Conservation (phyloP, 495 filamentous ascomycete genomes). For the Talaromyces nanjingensis region DNA sequence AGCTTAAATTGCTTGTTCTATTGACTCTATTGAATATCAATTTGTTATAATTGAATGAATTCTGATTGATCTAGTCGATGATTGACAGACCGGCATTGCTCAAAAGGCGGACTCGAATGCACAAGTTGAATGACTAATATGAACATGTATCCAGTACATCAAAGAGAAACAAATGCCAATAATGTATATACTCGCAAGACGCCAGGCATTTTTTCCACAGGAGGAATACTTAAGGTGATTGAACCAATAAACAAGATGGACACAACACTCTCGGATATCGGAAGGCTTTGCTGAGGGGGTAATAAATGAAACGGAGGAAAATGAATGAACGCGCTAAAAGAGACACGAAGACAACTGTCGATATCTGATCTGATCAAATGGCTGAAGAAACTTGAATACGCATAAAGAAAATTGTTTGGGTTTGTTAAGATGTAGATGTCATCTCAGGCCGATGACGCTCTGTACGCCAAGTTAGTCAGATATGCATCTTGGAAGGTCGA, state of each 20-base stretch:
- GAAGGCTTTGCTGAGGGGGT: background rate
- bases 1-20: background rate
- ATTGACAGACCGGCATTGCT: background rate
- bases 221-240: background rate
- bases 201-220: background rate
- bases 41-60: background rate
- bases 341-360: background rate
- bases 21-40: background rate
- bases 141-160: constrained; percentile 2
- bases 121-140: background rate
- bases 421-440: constrained; percentile 16
- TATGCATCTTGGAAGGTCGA: background rate
- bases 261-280: constrained; percentile 6
- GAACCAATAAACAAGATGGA: background rate
- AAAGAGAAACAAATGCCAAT: background rate
- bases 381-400: background rate
- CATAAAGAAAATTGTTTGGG: background rate
- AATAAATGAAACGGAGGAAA: background rate
- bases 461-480: constrained; percentile 26
- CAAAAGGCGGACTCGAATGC: background rate
- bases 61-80: background rate
- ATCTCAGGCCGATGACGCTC: constrained; percentile 87
- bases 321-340: constrained; percentile 2
- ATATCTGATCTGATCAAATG: background rate
- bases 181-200: background rate